Evolutionary conservation across 1,284 basidiomycete species (phyloP).

Genomic region (Omphalotus olearius): DNA sequence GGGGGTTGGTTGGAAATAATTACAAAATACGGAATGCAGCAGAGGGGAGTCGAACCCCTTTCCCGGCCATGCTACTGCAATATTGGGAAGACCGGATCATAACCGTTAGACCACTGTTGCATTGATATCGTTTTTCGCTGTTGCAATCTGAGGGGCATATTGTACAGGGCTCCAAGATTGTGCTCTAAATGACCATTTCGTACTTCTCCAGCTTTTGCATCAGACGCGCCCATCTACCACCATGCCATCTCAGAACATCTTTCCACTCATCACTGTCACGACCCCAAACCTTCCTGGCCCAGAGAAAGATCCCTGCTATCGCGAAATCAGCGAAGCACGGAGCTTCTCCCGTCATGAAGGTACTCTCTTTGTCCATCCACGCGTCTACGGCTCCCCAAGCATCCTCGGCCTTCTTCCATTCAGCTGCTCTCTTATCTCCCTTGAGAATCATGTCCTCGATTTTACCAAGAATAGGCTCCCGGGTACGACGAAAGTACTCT

Average conservation of each 20-base stretch:
- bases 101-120: conserved; percentile 13
- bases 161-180: too few species aligned
- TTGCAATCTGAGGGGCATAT: too few species aligned
- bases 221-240: conserved; percentile 9
- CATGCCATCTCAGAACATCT: conserved; percentile 9
- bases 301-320: conserved; percentile 5
- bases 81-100: conserved; percentile 12
- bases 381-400: conserved; percentile 21
- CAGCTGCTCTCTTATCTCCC: conserved; percentile 20
- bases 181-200: not conserved
- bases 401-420: conserved; percentile 23
- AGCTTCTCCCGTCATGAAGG: conserved; percentile 20
- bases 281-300: conserved; percentile 6
- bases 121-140: too few species aligned
- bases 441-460: conserved; percentile 19
- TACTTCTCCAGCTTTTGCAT: conserved; percentile 8
- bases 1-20: too few species aligned
- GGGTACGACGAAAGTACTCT: not conserved
- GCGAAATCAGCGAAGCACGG: conserved; percentile 12
- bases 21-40: conserved; percentile 1
- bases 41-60: conserved; percentile 13
- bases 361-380: conserved; percentile 22
- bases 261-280: conserved; percentile 10
- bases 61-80: conserved; percentile 1
- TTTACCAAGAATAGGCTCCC: conserved; percentile 16